These are phyloP conservation scores for Erythrophleum ivorense DNA, from an alignment of 331 rosid genomes.

Conservation along the genomic window DNA sequence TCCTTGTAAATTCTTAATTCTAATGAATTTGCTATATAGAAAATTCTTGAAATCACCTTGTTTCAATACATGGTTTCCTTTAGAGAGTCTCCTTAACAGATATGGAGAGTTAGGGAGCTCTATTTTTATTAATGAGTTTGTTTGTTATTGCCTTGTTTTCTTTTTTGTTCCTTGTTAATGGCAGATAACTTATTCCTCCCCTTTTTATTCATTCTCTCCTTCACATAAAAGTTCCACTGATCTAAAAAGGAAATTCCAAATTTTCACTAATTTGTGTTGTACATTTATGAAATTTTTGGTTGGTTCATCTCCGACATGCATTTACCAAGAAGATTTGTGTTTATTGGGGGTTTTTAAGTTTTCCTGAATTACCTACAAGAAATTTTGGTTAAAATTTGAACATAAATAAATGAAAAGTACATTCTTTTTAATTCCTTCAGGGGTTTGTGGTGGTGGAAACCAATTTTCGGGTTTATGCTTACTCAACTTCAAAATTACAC, in stretches of 20 bases:
- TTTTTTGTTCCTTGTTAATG: constrained; percentile 24
- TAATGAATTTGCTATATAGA: constrained; percentile 18
- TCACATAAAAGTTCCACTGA: constrained; percentile 7
- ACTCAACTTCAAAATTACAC: constrained; percentile 86
- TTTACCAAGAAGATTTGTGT: not conserved
- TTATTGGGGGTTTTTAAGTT: not conserved
- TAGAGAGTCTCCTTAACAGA: constrained; percentile 25
- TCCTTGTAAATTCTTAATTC: constrained; percentile 15
- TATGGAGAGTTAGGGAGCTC: constrained; percentile 10
- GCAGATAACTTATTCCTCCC: constrained; percentile 7
- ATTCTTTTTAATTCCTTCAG: constrained; percentile 46
- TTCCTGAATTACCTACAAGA: constrained; percentile 5
- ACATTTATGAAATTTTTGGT: not conserved
- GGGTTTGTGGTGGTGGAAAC: constrained; percentile 95
- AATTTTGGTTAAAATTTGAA: constrained; percentile 24
- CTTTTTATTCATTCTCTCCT: constrained; percentile 24
- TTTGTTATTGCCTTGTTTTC: constrained; percentile 11
- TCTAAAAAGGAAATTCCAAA: constrained; percentile 29
- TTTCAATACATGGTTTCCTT: constrained; percentile 33
- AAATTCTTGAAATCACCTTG: constrained; percentile 20
- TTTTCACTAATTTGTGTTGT: not conserved
- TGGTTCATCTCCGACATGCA: constrained; percentile 27
- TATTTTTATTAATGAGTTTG: constrained; percentile 7
- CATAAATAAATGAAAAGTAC: constrained; percentile 14
- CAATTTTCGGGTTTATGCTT: constrained; percentile 88